Conservation (phyloP, 306 rosid genomes). For the Urtica urens region DNA sequence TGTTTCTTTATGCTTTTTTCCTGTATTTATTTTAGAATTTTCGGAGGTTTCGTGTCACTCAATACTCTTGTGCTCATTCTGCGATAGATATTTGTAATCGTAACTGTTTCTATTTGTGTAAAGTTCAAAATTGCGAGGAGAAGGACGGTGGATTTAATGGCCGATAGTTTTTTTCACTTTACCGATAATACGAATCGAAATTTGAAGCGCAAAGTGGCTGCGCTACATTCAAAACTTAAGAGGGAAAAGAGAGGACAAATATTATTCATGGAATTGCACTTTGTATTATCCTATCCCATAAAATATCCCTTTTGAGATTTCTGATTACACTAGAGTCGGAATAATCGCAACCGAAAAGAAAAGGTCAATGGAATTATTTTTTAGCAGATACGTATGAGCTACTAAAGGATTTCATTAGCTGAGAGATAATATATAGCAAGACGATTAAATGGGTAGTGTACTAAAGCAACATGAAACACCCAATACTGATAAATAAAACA, state of each 20-base stretch:
- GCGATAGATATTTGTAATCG: no score
- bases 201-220: no score
- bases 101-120: neutral
- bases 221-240: no score
- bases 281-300: neutral
- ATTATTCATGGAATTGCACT: neutral
- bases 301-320: neutral
- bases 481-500: constrained; percentile 9
- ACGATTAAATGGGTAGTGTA: constrained; percentile 18
- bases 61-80: neutral
- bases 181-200: no score
- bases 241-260: constrained; percentile 1
- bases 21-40: neutral
- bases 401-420: constrained; percentile 20
- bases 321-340: constrained; percentile 2
- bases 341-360: no score
- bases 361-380: constrained; percentile 25
- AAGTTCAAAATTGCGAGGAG: neutral
- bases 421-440: constrained; percentile 24
- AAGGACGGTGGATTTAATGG: no score
- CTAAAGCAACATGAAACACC: constrained; percentile 29
- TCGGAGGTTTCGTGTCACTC: neutral
- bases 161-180: no score
- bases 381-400: constrained; percentile 16
- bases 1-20: neutral